Conservation (phyloP, 2,329 filamentous ascomycete genomes). For the Plectosphaerella sp. region DNA sequence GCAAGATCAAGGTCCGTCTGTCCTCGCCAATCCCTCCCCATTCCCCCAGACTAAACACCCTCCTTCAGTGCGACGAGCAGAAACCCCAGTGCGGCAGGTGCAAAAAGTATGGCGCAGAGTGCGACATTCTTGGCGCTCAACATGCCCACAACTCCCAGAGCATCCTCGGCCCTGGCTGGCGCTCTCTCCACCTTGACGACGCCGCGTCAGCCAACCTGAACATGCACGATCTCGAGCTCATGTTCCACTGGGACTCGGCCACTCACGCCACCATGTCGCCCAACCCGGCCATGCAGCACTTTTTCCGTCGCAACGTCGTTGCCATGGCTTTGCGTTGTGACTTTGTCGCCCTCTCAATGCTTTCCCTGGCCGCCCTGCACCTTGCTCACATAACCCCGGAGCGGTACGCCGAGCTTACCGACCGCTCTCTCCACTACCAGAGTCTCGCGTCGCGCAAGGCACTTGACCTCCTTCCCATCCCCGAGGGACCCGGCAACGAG, state of each 20-base stretch:
- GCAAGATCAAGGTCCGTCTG: slow-evolving; percentile 1
- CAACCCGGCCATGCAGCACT: slow-evolving; percentile 1
- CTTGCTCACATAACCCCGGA: neutral
- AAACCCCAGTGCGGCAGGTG: slow-evolving; percentile 1
- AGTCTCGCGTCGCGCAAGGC: neutral
- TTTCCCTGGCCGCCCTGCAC: neutral
- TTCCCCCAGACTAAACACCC: neutral
- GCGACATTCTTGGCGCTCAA: neutral
- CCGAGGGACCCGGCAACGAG: neutral
- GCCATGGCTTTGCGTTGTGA: neutral
- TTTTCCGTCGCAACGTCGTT: neutral
- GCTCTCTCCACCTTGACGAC: neutral
- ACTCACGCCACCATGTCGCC: neutral
- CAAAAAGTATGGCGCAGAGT: neutral
- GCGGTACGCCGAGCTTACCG: neutral
- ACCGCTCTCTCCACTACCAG: neutral
- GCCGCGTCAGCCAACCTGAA: neutral
- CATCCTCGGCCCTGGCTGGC: neutral
- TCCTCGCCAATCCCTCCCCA: neutral
- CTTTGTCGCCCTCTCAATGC: neutral
- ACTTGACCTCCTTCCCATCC: neutral
- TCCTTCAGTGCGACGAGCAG: neutral
- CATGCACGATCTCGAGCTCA: slow-evolving; percentile 1
- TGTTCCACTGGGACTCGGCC: neutral
- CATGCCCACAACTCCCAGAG: neutral